Evolutionary conservation across 257 asterid genomes (phyloP).

Genomic region (Fraxinus anomala): DNA sequence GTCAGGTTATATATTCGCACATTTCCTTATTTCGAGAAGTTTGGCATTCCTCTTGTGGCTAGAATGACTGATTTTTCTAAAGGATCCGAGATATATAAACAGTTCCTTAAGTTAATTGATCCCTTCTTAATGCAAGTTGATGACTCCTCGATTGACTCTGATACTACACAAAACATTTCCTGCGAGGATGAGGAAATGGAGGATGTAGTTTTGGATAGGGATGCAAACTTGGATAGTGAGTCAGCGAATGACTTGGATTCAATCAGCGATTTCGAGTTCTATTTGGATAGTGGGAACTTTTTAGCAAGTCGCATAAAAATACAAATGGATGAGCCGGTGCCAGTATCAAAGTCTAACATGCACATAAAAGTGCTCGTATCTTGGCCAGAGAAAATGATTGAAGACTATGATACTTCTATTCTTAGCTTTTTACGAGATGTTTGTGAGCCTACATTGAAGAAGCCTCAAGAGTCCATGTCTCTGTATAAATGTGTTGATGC

Average conservation of each 20-base stretch:
- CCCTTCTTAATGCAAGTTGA: slow-evolving; percentile 48
- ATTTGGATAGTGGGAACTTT: slow-evolving; percentile 17
- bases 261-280: slow-evolving; percentile 39
- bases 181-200: slow-evolving; percentile 36
- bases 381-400: slow-evolving; percentile 59
- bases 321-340: slow-evolving; percentile 53
- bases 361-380: slow-evolving; percentile 42
- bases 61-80: slow-evolving; percentile 52
- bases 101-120: slow-evolving; percentile 50
- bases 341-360: slow-evolving; percentile 5
- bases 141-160: slow-evolving; percentile 34
- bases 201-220: slow-evolving; percentile 30
- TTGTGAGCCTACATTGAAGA: slow-evolving; percentile 27
- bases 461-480: slow-evolving; percentile 49
- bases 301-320: slow-evolving; percentile 26
- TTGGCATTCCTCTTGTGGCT: slow-evolving; percentile 66
- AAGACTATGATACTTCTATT: slow-evolving; percentile 42
- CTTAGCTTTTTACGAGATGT: slow-evolving; percentile 52
- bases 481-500: slow-evolving; percentile 64
- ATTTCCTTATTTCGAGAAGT: slow-evolving; percentile 31
- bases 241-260: slow-evolving; percentile 24
- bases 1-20: slow-evolving; percentile 36
- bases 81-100: slow-evolving; percentile 53
- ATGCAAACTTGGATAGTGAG: slow-evolving; percentile 27
- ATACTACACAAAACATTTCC: slow-evolving; percentile 28